These are phyloP conservation scores for Ophiostoma himal-ulmi DNA, from an alignment of 2,329 filamentous ascomycete species.

Conservation along the genomic window DNA sequence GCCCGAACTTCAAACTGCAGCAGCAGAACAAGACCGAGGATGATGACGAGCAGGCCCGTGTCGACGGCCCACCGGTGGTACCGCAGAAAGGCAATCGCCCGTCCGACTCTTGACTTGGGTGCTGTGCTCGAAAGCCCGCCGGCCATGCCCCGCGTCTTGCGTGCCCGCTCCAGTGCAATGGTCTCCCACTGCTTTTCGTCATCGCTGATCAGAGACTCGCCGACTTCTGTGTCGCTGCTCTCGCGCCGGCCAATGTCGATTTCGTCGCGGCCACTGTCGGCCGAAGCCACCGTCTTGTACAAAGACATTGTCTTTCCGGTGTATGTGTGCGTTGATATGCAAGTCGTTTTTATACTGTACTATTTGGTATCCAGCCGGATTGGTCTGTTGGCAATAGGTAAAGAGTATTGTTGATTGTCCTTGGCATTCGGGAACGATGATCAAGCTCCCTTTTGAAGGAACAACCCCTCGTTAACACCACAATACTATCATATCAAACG, in stretches of 20 bases:
- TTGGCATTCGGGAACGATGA: not conserved
- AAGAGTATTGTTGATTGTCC: not conserved
- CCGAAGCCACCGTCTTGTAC: constrained; percentile 19
- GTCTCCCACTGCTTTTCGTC: constrained; percentile 32
- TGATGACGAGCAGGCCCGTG: constrained; percentile 32
- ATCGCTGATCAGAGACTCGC: constrained; percentile 33
- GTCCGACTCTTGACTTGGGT: constrained; percentile 18
- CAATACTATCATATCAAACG: not conserved
- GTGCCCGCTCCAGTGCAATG: constrained; percentile 18
- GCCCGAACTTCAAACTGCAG: constrained; percentile 22
- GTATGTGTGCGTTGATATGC: not conserved
- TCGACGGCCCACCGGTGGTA: constrained; percentile 34
- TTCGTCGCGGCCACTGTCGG: constrained; percentile 13
- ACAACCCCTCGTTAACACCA: too few relatives aligned
- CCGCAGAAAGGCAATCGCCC: constrained; percentile 19
- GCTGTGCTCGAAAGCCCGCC: constrained; percentile 8
- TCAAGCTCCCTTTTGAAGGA: not conserved
- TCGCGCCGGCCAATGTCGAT: constrained; percentile 8
- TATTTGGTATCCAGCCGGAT: not conserved
- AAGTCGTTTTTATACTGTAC: not conserved
- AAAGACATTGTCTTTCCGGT: not conserved
- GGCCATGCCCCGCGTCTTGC: constrained; percentile 13
- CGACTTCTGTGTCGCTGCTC: constrained; percentile 33
- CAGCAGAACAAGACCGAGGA: constrained; percentile 31
- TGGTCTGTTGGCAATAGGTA: not conserved